phyloP scores from a whole-genome alignment of 108 stramenopile species.

The Skeletonema tropicum region DNA sequence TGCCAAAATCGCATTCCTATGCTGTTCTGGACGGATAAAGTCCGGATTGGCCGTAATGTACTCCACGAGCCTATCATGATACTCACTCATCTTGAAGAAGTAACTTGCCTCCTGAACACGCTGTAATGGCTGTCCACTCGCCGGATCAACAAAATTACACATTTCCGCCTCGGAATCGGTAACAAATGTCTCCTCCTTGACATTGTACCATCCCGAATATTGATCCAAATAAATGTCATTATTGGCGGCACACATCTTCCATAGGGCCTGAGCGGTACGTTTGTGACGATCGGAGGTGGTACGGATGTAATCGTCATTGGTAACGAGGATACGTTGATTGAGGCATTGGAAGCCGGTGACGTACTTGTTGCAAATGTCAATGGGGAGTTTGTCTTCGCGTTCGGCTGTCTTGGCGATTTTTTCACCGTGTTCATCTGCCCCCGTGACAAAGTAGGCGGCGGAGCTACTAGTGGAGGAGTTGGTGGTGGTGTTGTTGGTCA shows the following conservation, averaged over 20 bases:
- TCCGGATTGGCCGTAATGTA: constrained; percentile 88
- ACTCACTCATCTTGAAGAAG: constrained; percentile 97
- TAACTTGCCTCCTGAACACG: constrained; percentile 96
- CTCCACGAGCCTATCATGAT: constrained; percentile 82
- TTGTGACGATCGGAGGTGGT: constrained; percentile 95
- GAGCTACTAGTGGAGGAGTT: constrained; percentile 13
- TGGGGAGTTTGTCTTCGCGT: constrained; percentile 76
- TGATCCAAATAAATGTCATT: constrained; percentile 94
- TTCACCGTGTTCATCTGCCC: constrained; percentile 99
- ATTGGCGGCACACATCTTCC: constrained; percentile 83
- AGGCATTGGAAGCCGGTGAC: constrained; percentile 90
- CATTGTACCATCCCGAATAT: constrained; percentile 97
- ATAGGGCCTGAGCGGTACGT: constrained; percentile 82
- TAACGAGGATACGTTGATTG: constrained; percentile 89
- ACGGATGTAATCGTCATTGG: constrained; percentile 96
- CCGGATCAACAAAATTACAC: constrained; percentile 88
- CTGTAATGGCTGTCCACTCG: constrained; percentile 89
- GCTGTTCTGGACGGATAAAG: constrained; percentile 92
- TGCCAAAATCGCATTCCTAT: constrained; percentile 82
- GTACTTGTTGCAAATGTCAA: constrained; percentile 94
- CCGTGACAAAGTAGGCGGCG: constrained; percentile 92
- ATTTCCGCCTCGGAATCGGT: constrained; percentile 93
- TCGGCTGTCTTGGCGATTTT: constrained; percentile 97
- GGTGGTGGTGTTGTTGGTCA: constrained; percentile 19
- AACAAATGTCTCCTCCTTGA: constrained; percentile 97